phyloP scores from a whole-genome alignment of 106 monocot genomes.

The Acanthochlamys bracteata region DNA sequence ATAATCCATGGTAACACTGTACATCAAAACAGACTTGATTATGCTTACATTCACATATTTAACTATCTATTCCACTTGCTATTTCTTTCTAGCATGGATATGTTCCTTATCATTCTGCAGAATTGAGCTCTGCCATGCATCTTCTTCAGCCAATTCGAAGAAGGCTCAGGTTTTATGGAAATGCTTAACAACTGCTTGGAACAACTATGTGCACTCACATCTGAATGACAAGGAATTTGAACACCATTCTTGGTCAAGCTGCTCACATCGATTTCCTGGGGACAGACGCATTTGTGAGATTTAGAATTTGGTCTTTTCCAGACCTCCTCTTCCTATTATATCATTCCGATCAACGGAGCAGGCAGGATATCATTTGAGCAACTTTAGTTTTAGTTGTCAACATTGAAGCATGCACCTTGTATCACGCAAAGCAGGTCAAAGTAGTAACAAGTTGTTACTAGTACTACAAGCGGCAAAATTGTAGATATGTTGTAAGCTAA shows the following conservation, averaged over 20 bases:
- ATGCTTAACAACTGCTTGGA: slow-evolving; percentile 94
- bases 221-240: slow-evolving; percentile 57
- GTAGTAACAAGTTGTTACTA: no score
- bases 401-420: no score
- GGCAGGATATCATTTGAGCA: no score
- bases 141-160: slow-evolving; percentile 71
- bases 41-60: background rate
- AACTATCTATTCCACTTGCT: background rate
- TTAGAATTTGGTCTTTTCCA: slow-evolving; percentile 91
- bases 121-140: slow-evolving; percentile 80
- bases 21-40: background rate
- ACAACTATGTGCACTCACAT: slow-evolving; percentile 79
- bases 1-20: no score
- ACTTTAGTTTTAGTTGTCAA: no score
- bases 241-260: slow-evolving; percentile 86
- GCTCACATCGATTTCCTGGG: slow-evolving; percentile 97
- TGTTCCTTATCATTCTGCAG: slow-evolving; percentile 98
- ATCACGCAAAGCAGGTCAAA: no score
- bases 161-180: slow-evolving; percentile 87
- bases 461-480: no score
- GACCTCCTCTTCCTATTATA: slow-evolving; percentile 71
- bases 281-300: slow-evolving; percentile 67
- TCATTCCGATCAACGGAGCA: no score
- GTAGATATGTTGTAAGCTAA: no score
- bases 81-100: slow-evolving; percentile 65